Conservation (phyloP, 176 grass and related monocot genomes). For the Musa schizocarpa region DNA sequence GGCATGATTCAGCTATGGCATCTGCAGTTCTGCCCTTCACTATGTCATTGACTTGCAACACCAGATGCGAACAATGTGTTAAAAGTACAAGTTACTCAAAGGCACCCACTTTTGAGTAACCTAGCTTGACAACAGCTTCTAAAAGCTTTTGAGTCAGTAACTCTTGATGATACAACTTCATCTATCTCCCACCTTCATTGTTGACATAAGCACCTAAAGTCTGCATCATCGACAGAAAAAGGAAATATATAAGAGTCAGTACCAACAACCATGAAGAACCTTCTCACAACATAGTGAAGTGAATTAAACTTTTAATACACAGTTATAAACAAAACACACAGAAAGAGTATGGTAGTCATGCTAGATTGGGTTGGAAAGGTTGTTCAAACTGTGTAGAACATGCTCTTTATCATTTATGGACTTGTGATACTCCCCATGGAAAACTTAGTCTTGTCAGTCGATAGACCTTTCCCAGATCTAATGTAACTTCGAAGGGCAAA, state of each 20-base stretch:
- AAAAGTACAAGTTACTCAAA: conserved; percentile 33
- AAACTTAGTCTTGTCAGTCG: neutral
- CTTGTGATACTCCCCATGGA: neutral
- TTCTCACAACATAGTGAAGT: neutral
- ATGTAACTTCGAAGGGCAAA: too few relatives aligned
- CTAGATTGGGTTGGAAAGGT: neutral
- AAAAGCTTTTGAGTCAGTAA: conserved; percentile 41
- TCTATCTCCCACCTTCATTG: conserved; percentile 80
- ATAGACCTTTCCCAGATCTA: too few relatives aligned
- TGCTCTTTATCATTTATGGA: neutral
- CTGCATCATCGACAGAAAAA: neutral
- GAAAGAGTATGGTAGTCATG: neutral
- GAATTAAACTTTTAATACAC: neutral
- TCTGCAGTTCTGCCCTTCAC: conserved; percentile 96
- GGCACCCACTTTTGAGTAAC: conserved; percentile 73
- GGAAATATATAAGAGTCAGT: neutral
- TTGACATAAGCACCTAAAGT: conserved; percentile 79
- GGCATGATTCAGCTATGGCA: conserved; percentile 86
- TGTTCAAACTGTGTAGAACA: too few relatives aligned
- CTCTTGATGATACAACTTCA: conserved; percentile 64
- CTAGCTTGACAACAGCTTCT: conserved; percentile 65
- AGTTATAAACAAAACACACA: neutral
- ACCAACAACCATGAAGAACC: neutral
- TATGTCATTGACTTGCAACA: conserved; percentile 2
- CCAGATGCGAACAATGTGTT: neutral